Evolutionary conservation across 768 basidiomycete species (phyloP), one percentile per base, ranked within the genome.

Genomic region (Pholiota molesta): DNA sequence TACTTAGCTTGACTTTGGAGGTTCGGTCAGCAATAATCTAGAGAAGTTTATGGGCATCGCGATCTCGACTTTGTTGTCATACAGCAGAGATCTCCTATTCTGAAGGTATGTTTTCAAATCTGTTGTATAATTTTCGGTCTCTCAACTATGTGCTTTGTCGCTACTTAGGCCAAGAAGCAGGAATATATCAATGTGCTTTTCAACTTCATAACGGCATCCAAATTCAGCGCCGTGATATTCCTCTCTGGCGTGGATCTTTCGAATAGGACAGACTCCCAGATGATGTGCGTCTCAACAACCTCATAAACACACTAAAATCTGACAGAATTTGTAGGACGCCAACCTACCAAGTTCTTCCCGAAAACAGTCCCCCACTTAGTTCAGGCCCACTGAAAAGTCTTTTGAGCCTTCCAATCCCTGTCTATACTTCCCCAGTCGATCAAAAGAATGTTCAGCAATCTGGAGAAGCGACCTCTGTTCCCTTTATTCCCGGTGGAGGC

Each of bases 401-500:
- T 31, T 64, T 65, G 1, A 64, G 73, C 10, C 72, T 89, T 9
- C 83, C 82, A 3, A 85, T 88, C 42, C 84, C 85, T 8, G 69
- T 71, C 26, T 88, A 89, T 69, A 80, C 78, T 21, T 83, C 83
- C 37, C 80, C 85, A 5, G 75, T 79, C 29, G 65, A 76, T 47
- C 79, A 78, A 45, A 71, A 73, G 62, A 71, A 74, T 1, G 17
- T 14, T 16, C 63, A 65, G 5, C 55, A 67, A 19, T 44, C 58
- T 7, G 68, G 66, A 26, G 71, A 72, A 45, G 66, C 70, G 16
- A 69, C 75, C 19, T 61, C 71, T 51, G 71, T 86, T 17, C 91
- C 92, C 33, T 89, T 92, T 74, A 88, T 94, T 29, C 92, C 92
- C 0, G 90, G 90, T 16, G 90, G 90, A 35, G 93, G 93, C 2